Percentiles rank a stretch among this genome's conserved stretches.
These are phyloP conservation scores for Leishmania arabica DNA, from an alignment of 208 protist species.

Conservation along the genomic window DNA sequence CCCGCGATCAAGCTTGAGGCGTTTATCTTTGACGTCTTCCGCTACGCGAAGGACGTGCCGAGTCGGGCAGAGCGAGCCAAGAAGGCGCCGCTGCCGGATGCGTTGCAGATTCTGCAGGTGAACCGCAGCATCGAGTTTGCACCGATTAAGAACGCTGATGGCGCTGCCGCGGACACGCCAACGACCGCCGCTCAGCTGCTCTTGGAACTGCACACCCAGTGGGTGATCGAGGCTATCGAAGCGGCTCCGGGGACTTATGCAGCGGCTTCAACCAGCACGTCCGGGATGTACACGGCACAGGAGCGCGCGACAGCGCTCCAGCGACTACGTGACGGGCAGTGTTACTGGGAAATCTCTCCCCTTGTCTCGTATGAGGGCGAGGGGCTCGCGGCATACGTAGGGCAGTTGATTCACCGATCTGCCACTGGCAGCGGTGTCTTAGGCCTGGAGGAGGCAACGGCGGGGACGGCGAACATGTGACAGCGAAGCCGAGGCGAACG, in stretches of 20 bases:
- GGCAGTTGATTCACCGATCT: constrained; percentile 38
- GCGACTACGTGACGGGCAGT: constrained; percentile 26
- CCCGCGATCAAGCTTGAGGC: constrained; percentile 96
- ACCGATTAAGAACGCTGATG: constrained; percentile 97
- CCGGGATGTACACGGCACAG: constrained; percentile 6
- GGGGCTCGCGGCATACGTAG: constrained; percentile 45
- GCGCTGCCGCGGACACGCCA: constrained; percentile 77
- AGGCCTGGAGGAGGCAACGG: constrained; percentile 15
- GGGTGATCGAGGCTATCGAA: constrained; percentile 42
- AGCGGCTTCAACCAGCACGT: background rate
- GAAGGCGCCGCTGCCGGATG: constrained; percentile 3
- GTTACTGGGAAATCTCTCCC: constrained; percentile 90
- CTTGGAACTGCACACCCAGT: constrained; percentile 67
- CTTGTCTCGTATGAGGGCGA: constrained; percentile 93
- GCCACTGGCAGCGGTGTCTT: constrained; percentile 28
- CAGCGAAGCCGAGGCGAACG: background rate
- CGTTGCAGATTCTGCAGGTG: constrained; percentile 89
- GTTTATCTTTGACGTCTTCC: constrained; percentile 98
- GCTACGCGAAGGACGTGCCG: constrained; percentile 49
- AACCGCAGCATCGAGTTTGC: constrained; percentile 94
- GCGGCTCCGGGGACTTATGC: constrained; percentile 9
- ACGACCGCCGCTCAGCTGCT: constrained; percentile 83
- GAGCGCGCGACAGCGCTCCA: constrained; percentile 34
- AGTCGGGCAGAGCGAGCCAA: constrained; percentile 4
- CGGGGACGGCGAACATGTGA: constrained; percentile 20